A percentile compares a stretch with the other conserved stretches of the same genome.
phyloP scores from a whole-genome alignment of 2,329 filamentous ascomycete species.

The Botrytis squamosa region DNA sequence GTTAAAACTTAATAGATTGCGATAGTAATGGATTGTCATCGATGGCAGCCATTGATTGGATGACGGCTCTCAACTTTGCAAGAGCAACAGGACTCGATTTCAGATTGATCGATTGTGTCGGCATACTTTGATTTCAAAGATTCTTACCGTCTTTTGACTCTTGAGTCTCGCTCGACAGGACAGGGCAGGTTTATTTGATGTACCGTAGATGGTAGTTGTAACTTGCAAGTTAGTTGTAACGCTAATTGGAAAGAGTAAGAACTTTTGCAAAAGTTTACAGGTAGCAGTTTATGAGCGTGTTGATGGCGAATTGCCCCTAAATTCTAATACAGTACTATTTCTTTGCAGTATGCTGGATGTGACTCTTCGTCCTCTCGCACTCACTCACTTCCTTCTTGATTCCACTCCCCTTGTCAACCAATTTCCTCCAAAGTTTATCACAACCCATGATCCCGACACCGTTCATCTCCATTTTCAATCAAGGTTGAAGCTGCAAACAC shows the following conservation, averaged over 20 bases:
- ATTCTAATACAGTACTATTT: not conserved
- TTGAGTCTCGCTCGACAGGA: not conserved
- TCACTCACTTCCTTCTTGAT: not conserved
- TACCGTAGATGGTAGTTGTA: not conserved
- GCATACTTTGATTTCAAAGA: not conserved
- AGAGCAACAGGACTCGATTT: not conserved
- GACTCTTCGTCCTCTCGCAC: not conserved
- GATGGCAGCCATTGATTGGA: not conserved
- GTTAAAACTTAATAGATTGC: not conserved
- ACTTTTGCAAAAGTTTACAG: not conserved
- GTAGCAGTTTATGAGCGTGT: not conserved
- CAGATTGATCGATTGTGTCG: not conserved
- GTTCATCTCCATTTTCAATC: not conserved
- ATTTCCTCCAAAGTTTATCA: not conserved
- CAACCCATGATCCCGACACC: slow-evolving; percentile 1
- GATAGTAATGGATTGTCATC: not conserved
- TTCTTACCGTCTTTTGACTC: not conserved
- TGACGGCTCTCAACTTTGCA: not conserved
- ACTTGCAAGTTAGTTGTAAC: too few species aligned
- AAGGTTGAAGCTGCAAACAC: slow-evolving; percentile 1
- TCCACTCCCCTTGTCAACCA: not conserved
- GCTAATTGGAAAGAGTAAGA: not conserved
- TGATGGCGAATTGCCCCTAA: not conserved
- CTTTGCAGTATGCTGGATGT: not conserved
- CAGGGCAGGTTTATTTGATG: not conserved